Percentiles rank a stretch among this genome's conserved stretches.
Evolutionary conservation across 2,329 filamentous ascomycete genomes (phyloP).

Genomic region (Pseudogymnoascus sp.): DNA sequence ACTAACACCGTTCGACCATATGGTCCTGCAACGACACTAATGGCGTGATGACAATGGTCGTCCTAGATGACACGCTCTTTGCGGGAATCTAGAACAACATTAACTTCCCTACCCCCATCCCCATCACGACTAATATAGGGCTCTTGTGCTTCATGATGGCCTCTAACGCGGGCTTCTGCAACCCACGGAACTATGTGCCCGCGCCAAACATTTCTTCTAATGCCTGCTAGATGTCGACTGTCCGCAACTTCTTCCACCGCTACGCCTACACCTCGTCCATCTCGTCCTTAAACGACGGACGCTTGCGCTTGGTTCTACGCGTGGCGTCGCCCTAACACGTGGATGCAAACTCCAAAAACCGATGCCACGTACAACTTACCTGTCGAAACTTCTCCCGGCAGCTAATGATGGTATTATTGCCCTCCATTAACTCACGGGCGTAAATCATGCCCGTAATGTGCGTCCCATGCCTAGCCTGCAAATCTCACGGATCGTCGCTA

Average conservation of each 20-base stretch:
- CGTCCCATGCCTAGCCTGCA: too few species aligned
- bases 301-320: too few species aligned
- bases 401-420: too few species aligned
- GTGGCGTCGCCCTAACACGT: too few species aligned
- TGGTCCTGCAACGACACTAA: neutral
- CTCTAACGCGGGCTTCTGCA: neutral
- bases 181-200: neutral
- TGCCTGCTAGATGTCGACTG: neutral
- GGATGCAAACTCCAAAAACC: too few species aligned
- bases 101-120: neutral
- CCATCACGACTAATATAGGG: neutral
- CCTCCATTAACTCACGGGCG: too few species aligned
- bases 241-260: neutral
- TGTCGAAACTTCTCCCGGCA: too few species aligned
- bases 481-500: too few species aligned
- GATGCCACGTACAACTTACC: too few species aligned
- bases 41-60: neutral
- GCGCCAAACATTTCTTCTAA: neutral
- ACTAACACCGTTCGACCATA: neutral
- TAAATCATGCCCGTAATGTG: too few species aligned
- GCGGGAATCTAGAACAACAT: neutral
- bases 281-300: too few species aligned
- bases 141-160: neutral
- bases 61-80: neutral
- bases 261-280: neutral